Evolutionary conservation across 2,329 filamentous ascomycete species (phyloP).

Genomic region (Alternaria dauci): DNA sequence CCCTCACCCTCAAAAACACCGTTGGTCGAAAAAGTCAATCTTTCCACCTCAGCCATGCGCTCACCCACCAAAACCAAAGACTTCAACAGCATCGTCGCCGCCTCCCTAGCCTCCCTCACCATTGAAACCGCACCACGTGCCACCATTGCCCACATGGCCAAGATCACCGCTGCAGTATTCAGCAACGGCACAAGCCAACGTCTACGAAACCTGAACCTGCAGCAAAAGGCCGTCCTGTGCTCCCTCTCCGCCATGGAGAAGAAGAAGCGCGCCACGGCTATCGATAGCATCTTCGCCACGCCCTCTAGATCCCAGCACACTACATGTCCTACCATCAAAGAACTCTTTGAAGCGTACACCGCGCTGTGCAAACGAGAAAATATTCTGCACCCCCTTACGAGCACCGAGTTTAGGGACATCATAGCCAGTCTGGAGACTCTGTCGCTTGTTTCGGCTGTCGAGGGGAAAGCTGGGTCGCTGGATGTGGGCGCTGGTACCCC

Average conservation of each 20-base stretch:
- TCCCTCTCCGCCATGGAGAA: conserved; percentile 87
- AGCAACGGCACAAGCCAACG: conserved; percentile 87
- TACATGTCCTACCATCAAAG: conserved; percentile 81
- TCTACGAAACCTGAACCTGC: conserved; percentile 86
- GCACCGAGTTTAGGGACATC: conserved; percentile 93
- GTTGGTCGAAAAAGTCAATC: conserved; percentile 81
- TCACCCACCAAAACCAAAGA: conserved; percentile 52
- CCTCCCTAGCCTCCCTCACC: conserved; percentile 70
- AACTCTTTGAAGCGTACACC: conserved; percentile 84
- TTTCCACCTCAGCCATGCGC: conserved; percentile 61
- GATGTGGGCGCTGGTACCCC: conserved; percentile 69
- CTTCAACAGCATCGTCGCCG: conserved; percentile 32
- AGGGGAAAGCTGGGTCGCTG: conserved; percentile 76
- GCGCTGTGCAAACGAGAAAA: conserved; percentile 84
- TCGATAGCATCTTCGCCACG: conserved; percentile 45
- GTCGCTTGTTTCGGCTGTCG: conserved; percentile 75
- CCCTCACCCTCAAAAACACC: conserved; percentile 77
- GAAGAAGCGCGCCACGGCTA: conserved; percentile 63
- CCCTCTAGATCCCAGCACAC: conserved; percentile 54
- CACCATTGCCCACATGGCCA: conserved; percentile 88
- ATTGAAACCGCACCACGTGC: conserved; percentile 84
- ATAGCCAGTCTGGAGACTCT: conserved; percentile 88
- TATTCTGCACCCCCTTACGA: conserved; percentile 87
- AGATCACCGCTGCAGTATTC: conserved; percentile 87
- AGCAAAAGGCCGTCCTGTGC: conserved; percentile 95